These are phyloP conservation scores for Paraleonurus japonicus DNA, from an alignment of 257 asterid species.

Conservation along the genomic window DNA sequence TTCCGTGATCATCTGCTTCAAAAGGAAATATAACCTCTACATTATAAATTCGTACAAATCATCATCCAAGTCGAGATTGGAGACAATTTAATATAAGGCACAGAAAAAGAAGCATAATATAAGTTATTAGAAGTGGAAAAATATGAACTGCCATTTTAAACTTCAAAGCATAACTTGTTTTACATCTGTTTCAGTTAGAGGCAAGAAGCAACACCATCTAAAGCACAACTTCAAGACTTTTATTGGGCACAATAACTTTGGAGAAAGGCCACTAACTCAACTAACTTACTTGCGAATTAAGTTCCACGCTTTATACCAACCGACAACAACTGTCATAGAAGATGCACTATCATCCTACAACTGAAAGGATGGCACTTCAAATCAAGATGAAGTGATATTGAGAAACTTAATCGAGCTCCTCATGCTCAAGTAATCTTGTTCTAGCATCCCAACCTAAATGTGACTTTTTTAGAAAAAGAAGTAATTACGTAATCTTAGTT, in stretches of 20 bases:
- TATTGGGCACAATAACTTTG: background rate
- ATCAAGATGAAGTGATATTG: background rate
- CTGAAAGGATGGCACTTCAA: constrained; percentile 5
- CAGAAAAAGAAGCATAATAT: background rate
- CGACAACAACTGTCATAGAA: background rate
- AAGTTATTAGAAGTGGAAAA: constrained; percentile 5
- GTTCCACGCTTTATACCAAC: background rate
- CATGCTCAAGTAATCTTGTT: background rate
- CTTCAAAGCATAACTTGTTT: background rate
- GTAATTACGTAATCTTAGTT: background rate
- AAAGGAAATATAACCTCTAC: constrained; percentile 11
- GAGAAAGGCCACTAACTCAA: background rate
- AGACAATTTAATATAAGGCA: background rate
- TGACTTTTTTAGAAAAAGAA: background rate
- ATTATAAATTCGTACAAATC: background rate
- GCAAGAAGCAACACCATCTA: constrained; percentile 4
- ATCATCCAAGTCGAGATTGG: background rate
- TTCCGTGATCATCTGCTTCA: background rate
- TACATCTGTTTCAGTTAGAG: constrained; percentile 5
- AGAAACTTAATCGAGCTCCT: constrained; percentile 7
- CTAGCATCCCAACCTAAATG: constrained; percentile 12
- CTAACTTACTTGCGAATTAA: background rate
- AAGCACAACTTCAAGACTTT: background rate
- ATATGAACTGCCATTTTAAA: constrained; percentile 8
- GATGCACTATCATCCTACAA: constrained; percentile 6